A percentile compares a stretch with the other conserved stretches of the same genome.
These are phyloP conservation scores for Monotropa hypopitys DNA, from an alignment of 179 eudicot species.

Conservation along the genomic window DNA sequence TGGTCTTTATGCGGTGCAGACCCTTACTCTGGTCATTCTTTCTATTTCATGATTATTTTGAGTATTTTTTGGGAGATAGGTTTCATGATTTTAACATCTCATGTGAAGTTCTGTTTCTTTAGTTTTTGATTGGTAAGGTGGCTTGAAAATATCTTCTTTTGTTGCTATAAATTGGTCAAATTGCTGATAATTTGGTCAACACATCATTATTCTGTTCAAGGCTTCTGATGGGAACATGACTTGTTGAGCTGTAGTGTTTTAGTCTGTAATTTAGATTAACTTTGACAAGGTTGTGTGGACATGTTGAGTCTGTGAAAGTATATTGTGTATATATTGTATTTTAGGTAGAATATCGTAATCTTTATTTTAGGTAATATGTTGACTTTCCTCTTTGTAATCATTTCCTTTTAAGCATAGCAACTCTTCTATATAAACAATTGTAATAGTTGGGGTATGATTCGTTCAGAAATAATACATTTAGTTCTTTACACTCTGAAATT, in stretches of 20 bases:
- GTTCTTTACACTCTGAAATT: too few species aligned
- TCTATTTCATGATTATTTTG: too few species aligned
- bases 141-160: slow-evolving; percentile 4
- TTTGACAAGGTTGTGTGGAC: not conserved
- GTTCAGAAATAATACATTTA: too few species aligned
- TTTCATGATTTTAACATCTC: slow-evolving; percentile 9
- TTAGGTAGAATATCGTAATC: too few species aligned
- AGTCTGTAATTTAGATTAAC: not conserved
- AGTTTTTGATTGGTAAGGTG: slow-evolving; percentile 6
- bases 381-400: too few species aligned
- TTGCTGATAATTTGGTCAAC: slow-evolving; percentile 3
- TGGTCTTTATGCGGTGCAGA: not conserved
- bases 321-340: too few species aligned
- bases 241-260: not conserved
- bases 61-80: slow-evolving; percentile 7
- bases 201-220: not conserved
- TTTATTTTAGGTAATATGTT: too few species aligned
- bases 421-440: too few species aligned
- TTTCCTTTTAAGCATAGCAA: too few species aligned
- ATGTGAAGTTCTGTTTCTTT: slow-evolving; percentile 5
- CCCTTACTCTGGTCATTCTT: not conserved
- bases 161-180: not conserved
- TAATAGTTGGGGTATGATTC: too few species aligned
- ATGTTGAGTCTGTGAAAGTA: not conserved
- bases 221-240: not conserved